A percentile compares a stretch with the other conserved stretches of the same genome.
Conservation (phyloP, 2,329 filamentous ascomycete genomes). For the Aspergillus luchuensis region DNA sequence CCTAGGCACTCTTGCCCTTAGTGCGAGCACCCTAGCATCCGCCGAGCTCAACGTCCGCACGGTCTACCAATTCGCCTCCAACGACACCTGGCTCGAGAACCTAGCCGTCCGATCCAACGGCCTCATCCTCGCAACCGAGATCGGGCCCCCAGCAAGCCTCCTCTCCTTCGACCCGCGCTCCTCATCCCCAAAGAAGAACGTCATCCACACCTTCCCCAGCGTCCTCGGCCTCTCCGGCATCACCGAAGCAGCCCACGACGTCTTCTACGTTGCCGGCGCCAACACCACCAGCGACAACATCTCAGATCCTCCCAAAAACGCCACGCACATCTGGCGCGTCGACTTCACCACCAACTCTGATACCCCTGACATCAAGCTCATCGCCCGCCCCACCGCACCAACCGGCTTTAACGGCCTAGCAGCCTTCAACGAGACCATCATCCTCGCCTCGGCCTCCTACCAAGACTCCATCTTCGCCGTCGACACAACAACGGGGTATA, state of each 20-base stretch:
- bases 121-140: not conserved
- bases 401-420: conserved; percentile 1
- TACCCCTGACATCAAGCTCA: not conserved
- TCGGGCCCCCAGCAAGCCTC: not conserved
- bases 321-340: conserved; percentile 2
- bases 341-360: not conserved
- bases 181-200: not conserved
- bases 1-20: not conserved
- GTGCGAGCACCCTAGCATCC: not conserved
- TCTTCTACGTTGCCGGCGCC: conserved; percentile 1
- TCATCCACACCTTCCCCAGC: not conserved
- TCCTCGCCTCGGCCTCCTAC: not conserved
- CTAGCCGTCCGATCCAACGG: not conserved
- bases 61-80: conserved; percentile 1
- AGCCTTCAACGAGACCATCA: not conserved
- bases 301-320: not conserved
- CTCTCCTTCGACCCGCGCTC: not conserved
- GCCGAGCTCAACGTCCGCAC: not conserved
- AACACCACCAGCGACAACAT: conserved; percentile 3
- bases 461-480: conserved; percentile 1
- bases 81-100: conserved; percentile 6
- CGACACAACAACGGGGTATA: not conserved
- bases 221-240: conserved; percentile 2
- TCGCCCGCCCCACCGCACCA: not conserved
- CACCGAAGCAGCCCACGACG: conserved; percentile 1